These are phyloP conservation scores for Apiotrichum mycotoxinovorans DNA, from an alignment of 1,284 basidiomycete species.

Conservation along the genomic window DNA sequence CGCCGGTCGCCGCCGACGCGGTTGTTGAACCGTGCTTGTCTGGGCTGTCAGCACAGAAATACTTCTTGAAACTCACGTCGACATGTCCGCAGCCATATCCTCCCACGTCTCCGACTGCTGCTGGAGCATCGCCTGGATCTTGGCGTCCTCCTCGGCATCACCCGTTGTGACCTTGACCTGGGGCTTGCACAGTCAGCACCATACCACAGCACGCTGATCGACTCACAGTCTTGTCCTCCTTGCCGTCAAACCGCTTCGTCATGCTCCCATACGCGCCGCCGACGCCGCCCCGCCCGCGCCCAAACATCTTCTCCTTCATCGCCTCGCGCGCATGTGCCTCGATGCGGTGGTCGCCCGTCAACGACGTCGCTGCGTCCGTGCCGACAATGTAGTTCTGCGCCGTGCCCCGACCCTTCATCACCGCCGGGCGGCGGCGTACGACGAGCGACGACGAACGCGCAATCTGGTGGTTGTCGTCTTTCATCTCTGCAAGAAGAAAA, in stretches of 20 bases:
- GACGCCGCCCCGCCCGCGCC: constrained; percentile 25
- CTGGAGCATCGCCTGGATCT: constrained; percentile 46
- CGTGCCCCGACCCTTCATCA: constrained; percentile 78
- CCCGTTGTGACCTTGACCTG: constrained; percentile 41
- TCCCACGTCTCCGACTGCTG: constrained; percentile 48
- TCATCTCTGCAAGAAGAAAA: constrained; percentile 65
- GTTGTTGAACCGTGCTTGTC: constrained; percentile 15
- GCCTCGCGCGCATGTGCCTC: constrained; percentile 44
- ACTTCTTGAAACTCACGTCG: constrained; percentile 31
- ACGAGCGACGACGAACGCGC: constrained; percentile 92
- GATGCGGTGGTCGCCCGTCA: constrained; percentile 47
- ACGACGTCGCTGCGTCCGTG: constrained; percentile 47
- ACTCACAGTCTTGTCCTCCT: constrained; percentile 55
- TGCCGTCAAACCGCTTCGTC: constrained; percentile 86
- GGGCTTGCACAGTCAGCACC: constrained; percentile 11
- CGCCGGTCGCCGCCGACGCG: constrained; percentile 13
- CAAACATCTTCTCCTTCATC: constrained; percentile 40
- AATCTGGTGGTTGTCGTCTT: constrained; percentile 85
- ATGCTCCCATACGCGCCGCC: constrained; percentile 54
- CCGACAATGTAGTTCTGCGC: constrained; percentile 78
- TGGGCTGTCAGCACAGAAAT: constrained; percentile 6
- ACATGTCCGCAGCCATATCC: constrained; percentile 48
- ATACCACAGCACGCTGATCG: neutral
- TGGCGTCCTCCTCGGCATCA: constrained; percentile 48
- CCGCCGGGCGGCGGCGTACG: constrained; percentile 80